These are phyloP conservation scores for Agaricales sp. DNA, from an alignment of 1,284 basidiomycete species.

Conservation along the genomic window DNA sequence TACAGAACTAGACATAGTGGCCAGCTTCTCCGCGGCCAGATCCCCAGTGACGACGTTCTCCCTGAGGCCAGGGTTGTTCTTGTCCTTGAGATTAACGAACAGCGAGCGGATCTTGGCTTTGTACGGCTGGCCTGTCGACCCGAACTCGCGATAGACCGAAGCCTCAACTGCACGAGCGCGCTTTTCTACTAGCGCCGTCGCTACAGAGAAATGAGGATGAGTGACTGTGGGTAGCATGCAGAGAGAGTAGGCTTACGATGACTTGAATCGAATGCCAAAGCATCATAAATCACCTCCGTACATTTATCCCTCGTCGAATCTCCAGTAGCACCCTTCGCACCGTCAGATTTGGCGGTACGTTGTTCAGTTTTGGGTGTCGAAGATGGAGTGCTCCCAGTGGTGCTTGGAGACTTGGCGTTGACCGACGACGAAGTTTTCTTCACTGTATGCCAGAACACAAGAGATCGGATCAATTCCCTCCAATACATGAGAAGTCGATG, in stretches of 20 bases:
- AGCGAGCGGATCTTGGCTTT: conserved; percentile 83
- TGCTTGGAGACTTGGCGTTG: conserved; percentile 8
- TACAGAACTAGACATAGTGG: conserved; percentile 76
- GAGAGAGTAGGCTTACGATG: conserved; percentile 56
- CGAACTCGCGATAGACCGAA: conserved; percentile 38
- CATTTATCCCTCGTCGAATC: conserved; percentile 84
- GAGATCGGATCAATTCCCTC: too few species aligned
- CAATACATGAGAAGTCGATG: too few species aligned
- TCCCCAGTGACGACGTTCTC: conserved; percentile 72
- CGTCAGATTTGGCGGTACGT: conserved; percentile 52
- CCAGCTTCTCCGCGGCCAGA: conserved; percentile 59
- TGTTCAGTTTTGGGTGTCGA: conserved; percentile 31
- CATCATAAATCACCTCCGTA: conserved; percentile 85
- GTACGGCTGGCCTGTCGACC: conserved; percentile 34
- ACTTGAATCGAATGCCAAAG: conserved; percentile 75
- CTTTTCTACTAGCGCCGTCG: conserved; percentile 48
- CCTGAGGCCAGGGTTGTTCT: conserved; percentile 70
- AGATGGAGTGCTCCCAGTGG: conserved; percentile 29
- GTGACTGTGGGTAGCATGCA: conserved; percentile 6
- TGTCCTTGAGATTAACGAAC: conserved; percentile 83
- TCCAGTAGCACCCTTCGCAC: conserved; percentile 47
- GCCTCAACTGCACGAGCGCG: conserved; percentile 55
- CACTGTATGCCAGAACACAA: not conserved
- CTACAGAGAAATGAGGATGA: conserved; percentile 22
- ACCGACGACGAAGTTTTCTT: not conserved